Evolutionary conservation across 1,284 basidiomycete genomes (phyloP).

Genomic region (Cryptococcus hybrid): DNA sequence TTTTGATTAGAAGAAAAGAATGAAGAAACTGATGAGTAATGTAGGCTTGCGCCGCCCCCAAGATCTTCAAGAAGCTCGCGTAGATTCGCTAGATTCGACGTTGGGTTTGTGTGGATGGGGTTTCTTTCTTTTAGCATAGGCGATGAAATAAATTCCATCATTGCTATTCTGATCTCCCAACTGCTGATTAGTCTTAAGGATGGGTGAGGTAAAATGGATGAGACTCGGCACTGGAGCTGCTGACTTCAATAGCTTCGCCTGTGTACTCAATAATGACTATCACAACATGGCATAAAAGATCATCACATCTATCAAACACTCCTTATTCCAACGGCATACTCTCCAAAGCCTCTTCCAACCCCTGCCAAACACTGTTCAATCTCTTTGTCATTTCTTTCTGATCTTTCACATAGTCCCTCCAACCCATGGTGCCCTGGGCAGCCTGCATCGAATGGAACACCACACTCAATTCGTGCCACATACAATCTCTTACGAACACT

Average conservation of each 20-base stretch:
- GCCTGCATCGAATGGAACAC: slow-evolving; percentile 86
- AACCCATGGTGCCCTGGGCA: slow-evolving; percentile 68
- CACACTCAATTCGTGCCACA: slow-evolving; percentile 89
- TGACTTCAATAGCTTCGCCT: too few relatives aligned
- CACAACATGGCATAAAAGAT: not conserved
- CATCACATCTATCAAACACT: not conserved
- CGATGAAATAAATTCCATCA: not conserved
- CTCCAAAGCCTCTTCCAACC: slow-evolving; percentile 66
- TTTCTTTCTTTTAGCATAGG: not conserved
- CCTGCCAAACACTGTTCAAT: slow-evolving; percentile 68
- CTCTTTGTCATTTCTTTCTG: slow-evolving; percentile 65
- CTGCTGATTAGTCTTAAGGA: not conserved
- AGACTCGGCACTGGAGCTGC: too few relatives aligned
- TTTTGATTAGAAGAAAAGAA: not conserved
- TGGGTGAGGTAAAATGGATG: not conserved
- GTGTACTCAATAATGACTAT: too few relatives aligned
- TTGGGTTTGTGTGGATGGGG: not conserved
- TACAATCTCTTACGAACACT: slow-evolving; percentile 79
- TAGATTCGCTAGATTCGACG: slow-evolving; percentile 22
- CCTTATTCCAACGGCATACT: slow-evolving; percentile 76
- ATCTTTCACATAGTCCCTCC: slow-evolving; percentile 68
- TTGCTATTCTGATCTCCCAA: not conserved
- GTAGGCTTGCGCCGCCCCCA: slow-evolving; percentile 48
- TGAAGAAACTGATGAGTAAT: not conserved
- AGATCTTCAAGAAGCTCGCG: slow-evolving; percentile 64